Conservation (phyloP, 495 filamentous ascomycete genomes). For the Aspergillus ostianus region DNA sequence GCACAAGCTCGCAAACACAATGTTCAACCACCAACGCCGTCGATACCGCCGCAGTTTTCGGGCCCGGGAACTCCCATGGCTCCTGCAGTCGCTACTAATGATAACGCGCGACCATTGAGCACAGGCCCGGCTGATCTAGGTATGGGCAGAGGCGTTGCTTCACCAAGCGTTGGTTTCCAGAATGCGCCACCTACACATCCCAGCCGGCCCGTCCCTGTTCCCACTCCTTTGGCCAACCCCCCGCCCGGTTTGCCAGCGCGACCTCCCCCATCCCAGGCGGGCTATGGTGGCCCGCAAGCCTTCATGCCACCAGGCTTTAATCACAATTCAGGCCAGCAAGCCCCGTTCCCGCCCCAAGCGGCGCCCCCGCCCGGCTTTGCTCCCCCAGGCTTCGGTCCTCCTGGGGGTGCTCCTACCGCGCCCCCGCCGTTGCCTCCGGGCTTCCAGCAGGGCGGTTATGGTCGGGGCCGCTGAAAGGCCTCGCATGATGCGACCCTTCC, state of each 20-base stretch:
- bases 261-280: constrained; percentile 73
- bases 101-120: constrained; percentile 43
- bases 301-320: constrained; percentile 60
- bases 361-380: constrained; percentile 56
- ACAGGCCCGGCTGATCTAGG: constrained; percentile 34
- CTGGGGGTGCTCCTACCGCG: constrained; percentile 31
- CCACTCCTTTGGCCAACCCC: constrained; percentile 56
- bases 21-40: constrained; percentile 68
- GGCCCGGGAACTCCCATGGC: constrained; percentile 41
- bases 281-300: constrained; percentile 73
- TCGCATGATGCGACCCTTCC: background rate
- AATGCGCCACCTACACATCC: constrained; percentile 41
- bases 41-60: constrained; percentile 50
- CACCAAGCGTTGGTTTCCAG: constrained; percentile 35
- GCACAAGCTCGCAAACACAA: constrained; percentile 93
- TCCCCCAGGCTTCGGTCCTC: constrained; percentile 51
- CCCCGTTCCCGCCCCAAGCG: constrained; percentile 37
- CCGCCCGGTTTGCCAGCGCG: constrained; percentile 76
- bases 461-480: constrained; percentile 36
- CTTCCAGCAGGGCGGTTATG: constrained; percentile 51
- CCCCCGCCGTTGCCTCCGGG: constrained; percentile 48
- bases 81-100: constrained; percentile 56
- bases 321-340: constrained; percentile 42
- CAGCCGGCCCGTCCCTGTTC: constrained; percentile 39
- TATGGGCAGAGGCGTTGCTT: constrained; percentile 34